Percentiles rank a stretch among this genome's conserved stretches.
Conservation (phyloP, 371 early-diverging fungal species). For the Circinella umbellata region DNA sequence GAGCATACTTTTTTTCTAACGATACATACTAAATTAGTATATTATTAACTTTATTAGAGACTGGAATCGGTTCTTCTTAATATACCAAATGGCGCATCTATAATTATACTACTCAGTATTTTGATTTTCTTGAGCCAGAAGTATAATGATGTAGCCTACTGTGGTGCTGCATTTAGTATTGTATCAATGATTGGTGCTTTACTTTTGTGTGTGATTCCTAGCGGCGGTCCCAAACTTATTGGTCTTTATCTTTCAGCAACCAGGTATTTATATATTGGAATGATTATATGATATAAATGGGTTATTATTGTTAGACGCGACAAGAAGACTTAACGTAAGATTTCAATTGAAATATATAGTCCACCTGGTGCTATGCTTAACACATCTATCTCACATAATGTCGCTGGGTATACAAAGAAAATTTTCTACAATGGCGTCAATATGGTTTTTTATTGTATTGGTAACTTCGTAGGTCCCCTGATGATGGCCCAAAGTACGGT, state of each 20-base stretch:
- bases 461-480: slow-evolving; percentile 29
- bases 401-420: slow-evolving; percentile 28
- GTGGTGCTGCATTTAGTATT: slow-evolving; percentile 7
- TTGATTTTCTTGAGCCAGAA: slow-evolving; percentile 4
- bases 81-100: slow-evolving; percentile 19
- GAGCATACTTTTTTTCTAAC: too few species aligned
- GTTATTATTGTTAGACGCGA: too few species aligned
- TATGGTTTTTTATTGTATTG: slow-evolving; percentile 18
- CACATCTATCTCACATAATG: slow-evolving; percentile 17
- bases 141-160: slow-evolving; percentile 3
- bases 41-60: background rate
- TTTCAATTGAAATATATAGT: too few species aligned
- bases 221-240: slow-evolving; percentile 8
- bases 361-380: slow-evolving; percentile 1
- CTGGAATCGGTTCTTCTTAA: slow-evolving; percentile 17
- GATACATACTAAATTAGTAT: too few species aligned
- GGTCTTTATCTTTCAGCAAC: slow-evolving; percentile 19
- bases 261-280: slow-evolving; percentile 1
- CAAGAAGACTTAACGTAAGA: too few species aligned
- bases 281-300: too few species aligned
- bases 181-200: slow-evolving; percentile 18
- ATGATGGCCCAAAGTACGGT: slow-evolving; percentile 21
- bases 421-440: slow-evolving; percentile 20
- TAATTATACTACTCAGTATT: slow-evolving; percentile 13
- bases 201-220: slow-evolving; percentile 16